Conservation (phyloP, 352 stramenopile genomes). For the Peronospora farinosa region DNA sequence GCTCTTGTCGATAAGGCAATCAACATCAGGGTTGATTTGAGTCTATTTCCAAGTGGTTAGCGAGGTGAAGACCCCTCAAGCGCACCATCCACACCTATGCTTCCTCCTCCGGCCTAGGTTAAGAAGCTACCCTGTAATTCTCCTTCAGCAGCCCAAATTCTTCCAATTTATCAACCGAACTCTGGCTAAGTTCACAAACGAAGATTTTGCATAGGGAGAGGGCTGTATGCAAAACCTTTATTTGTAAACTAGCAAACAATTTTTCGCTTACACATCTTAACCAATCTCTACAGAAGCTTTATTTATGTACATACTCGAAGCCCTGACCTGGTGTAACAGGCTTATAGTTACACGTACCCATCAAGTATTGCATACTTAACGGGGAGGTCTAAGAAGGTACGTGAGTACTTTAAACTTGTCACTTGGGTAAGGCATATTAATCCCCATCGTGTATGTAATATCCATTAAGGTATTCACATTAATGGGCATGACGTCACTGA, state of each 20-base stretch:
- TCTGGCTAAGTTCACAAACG: constrained; percentile 40
- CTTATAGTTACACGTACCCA: too few species aligned
- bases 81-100: constrained; percentile 23
- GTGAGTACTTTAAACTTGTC: too few species aligned
- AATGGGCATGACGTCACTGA: too few species aligned
- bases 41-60: constrained; percentile 30
- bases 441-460: too few species aligned
- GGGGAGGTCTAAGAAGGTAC: too few species aligned
- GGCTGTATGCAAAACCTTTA: too few species aligned
- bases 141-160: constrained; percentile 37
- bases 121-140: constrained; percentile 6
- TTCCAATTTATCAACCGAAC: constrained; percentile 43
- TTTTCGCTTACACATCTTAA: constrained; percentile 41
- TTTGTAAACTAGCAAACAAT: constrained; percentile 47
- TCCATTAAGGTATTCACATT: too few species aligned
- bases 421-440: too few species aligned
- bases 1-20: constrained; percentile 18
- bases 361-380: too few species aligned
- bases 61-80: constrained; percentile 11
- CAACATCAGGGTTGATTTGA: constrained; percentile 31
- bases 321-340: too few species aligned
- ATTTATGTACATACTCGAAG: too few species aligned
- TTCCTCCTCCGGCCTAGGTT: constrained; percentile 6
- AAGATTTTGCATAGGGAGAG: constrained; percentile 60
- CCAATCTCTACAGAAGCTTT: too few species aligned